These are phyloP conservation scores for Excoecaria agallocha DNA, from an alignment of 345 rosid species.

Conservation along the genomic window DNA sequence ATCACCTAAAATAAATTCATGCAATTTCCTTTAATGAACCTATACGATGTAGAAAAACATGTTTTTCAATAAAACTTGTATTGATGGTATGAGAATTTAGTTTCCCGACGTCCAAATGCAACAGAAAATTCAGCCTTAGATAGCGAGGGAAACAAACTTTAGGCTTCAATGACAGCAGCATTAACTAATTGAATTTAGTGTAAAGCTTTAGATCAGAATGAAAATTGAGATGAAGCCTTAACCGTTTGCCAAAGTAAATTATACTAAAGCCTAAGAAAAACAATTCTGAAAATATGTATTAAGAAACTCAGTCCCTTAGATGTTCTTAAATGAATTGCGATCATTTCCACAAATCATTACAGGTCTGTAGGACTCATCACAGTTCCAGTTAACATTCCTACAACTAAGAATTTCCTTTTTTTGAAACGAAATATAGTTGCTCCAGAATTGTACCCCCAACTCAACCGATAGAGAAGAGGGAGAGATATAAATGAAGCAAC, in stretches of 20 bases:
- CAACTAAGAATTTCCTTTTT: not conserved
- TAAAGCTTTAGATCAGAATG: not conserved
- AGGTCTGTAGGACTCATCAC: conserved; percentile 14
- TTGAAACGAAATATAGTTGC: not conserved
- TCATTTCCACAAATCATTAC: conserved; percentile 10
- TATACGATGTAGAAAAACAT: not conserved
- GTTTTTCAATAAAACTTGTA: not conserved
- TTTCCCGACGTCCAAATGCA: conserved; percentile 54
- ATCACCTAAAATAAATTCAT: no score
- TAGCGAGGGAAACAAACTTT: conserved; percentile 57
- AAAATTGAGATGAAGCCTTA: not conserved
- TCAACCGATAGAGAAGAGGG: not conserved
- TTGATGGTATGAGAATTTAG: conserved; percentile 14
- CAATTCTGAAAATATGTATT: not conserved
- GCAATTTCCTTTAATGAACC: not conserved
- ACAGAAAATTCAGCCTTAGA: conserved; percentile 31
- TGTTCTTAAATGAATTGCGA: conserved; percentile 6
- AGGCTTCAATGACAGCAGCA: conserved; percentile 28
- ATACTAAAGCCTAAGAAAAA: not conserved
- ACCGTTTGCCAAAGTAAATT: not conserved
- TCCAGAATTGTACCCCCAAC: not conserved
- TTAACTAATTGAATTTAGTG: not conserved
- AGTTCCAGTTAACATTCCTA: not conserved
- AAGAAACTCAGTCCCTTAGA: conserved; percentile 15
- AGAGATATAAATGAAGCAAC: not conserved